Evolutionary conservation across 1,284 basidiomycete species (phyloP), one percentile per base, ranked within the genome.

Genomic region (Lentinula novae-zelandiae): DNA sequence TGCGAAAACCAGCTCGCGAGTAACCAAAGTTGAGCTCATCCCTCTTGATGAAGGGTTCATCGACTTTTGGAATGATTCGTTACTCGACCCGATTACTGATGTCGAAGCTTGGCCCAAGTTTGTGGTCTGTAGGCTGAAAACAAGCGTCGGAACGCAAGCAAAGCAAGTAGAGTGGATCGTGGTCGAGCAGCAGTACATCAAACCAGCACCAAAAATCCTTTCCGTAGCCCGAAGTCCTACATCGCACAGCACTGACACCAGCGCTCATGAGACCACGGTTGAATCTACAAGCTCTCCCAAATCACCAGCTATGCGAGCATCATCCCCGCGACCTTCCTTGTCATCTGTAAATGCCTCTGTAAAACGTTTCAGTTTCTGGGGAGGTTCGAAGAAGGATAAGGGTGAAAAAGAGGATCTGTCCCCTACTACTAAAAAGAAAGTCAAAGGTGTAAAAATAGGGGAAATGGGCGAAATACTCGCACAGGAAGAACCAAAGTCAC

Each of bases 41-140:
- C 79, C 84, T 63, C 68, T 91, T 5, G 89, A 91, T 66, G 89
- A 91, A 68, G 87, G 87, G 1, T 91, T 91, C 69, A 73, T 90
- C 60, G 89, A 91, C 70, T 90, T 90, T 68, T 91, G 88, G 87
- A 80, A 78, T 56, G 89, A 91, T 66, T 81, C 86, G 1, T 67
- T 90, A 17, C 72, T 84, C 8, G 89, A 91, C 65, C 83, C 87
- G 9, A 80, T 90, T 62, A 75, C 85, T 0, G 69, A 77, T 0
- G 6, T 22, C 5, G 46, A 54, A 33, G 70, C 74, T 38, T 90
- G 85, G 87, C 88, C 88, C 6, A 72, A 77, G 4, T 89, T 90
- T 64, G 79, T 87, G 38, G 70, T 91, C 12, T 87, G 85, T 69
- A 85, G 85, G 68, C 78, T 91, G 49, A 87, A 83, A 68, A 42